A percentile compares a stretch with the other conserved stretches of the same genome.
Conservation (phyloP, 805 yeast species). For the Nadsonia fulvescens region DNA sequence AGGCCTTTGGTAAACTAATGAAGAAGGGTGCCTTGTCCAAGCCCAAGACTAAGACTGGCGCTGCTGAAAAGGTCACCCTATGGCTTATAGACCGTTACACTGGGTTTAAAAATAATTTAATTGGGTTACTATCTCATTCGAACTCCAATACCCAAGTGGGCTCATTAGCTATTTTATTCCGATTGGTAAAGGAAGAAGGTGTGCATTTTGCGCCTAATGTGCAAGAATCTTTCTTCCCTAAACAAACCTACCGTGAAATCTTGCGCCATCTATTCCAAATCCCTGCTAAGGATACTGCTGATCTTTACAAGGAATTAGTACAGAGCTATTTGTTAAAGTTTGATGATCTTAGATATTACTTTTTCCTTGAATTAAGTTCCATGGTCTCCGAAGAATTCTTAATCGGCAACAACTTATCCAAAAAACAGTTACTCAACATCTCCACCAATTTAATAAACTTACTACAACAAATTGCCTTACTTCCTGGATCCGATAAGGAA, state of each 20-base stretch:
- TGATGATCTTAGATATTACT: conserved; percentile 68
- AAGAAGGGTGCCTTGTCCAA: conserved; percentile 23
- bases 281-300: conserved; percentile 17
- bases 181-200: conserved; percentile 32
- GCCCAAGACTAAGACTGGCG: conserved; percentile 22
- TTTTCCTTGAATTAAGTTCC: conserved; percentile 34
- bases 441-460: conserved; percentile 10
- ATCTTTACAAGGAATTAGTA: conserved; percentile 22
- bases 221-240: conserved; percentile 48
- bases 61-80: conserved; percentile 30
- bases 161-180: conserved; percentile 12
- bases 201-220: conserved; percentile 29
- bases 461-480: conserved; percentile 8
- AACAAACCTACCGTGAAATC: conserved; percentile 28
- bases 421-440: conserved; percentile 5
- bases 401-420: conserved; percentile 3
- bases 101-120: conserved; percentile 28
- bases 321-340: conserved; percentile 33
- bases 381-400: conserved; percentile 17
- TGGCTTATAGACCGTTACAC: conserved; percentile 51
- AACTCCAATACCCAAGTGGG: conserved; percentile 7
- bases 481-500: conserved; percentile 13
- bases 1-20: conserved; percentile 31
- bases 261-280: too few relatives aligned
- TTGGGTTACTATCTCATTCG: conserved; percentile 21